phyloP scores from a whole-genome alignment of 208 protist species.

The Perkinsela sp. region DNA sequence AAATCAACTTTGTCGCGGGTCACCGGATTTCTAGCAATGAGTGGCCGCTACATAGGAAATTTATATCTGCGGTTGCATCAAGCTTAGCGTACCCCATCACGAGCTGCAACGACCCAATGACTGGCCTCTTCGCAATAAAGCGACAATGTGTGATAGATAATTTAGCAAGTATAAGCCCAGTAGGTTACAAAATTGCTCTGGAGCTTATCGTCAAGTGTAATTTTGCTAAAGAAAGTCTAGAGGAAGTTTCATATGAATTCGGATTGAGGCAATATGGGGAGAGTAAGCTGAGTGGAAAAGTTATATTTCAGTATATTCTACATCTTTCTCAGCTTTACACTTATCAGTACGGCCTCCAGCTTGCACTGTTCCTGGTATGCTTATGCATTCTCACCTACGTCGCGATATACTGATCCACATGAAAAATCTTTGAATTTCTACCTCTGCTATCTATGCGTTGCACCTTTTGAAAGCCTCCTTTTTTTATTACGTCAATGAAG shows the following conservation, averaged over 20 bases:
- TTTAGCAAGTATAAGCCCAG: constrained; percentile 20
- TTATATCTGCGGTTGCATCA: constrained; percentile 53
- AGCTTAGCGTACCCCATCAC: constrained; percentile 49
- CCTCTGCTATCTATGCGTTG: too few relatives aligned
- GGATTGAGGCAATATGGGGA: constrained; percentile 31
- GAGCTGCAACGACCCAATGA: constrained; percentile 60
- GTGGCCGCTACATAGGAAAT: constrained; percentile 47
- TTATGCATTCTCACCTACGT: too few relatives aligned
- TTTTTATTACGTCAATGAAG: too few relatives aligned
- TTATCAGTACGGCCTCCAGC: constrained; percentile 15
- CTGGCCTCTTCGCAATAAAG: constrained; percentile 60
- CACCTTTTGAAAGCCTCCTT: too few relatives aligned
- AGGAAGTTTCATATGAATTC: constrained; percentile 53
- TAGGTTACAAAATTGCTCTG: constrained; percentile 72
- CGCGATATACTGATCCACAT: too few relatives aligned
- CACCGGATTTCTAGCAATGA: constrained; percentile 43
- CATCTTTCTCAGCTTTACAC: constrained; percentile 38
- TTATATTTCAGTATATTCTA: constrained; percentile 44
- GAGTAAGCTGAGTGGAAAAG: constrained; percentile 57
- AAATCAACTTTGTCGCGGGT: constrained; percentile 52
- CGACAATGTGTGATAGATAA: constrained; percentile 19
- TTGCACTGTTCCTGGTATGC: constrained; percentile 11
- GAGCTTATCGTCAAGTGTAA: constrained; percentile 61
- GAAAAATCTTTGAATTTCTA: too few relatives aligned
- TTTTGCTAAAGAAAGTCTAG: constrained; percentile 13